A percentile compares a stretch with the other conserved stretches of the same genome.
Conservation (phyloP, 2,329 filamentous ascomycete species). For the Ceratocystiopsis brevicomis region DNA sequence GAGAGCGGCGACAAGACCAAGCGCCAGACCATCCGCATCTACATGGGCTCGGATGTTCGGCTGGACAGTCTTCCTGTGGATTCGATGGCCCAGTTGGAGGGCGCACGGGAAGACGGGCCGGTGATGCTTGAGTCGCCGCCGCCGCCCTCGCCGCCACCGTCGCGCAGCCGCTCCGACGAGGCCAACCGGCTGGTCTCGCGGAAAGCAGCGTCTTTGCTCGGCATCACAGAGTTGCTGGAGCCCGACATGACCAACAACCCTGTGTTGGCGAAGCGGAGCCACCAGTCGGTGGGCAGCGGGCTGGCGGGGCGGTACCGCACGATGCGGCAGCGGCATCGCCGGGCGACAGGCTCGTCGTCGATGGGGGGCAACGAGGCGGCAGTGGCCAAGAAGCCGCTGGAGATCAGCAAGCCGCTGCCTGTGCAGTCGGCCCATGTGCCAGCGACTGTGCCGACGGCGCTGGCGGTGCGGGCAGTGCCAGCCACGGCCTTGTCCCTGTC, state of each 20-base stretch:
- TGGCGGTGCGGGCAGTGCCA: too few relatives aligned
- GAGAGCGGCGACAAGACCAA: not conserved
- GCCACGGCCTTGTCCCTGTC: not conserved
- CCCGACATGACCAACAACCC: not conserved
- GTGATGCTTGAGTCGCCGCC: constrained; percentile 1
- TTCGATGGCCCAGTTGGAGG: not conserved
- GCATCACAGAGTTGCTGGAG: constrained; percentile 5
- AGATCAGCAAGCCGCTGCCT: not conserved
- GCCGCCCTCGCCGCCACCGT: constrained; percentile 1
- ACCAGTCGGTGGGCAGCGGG: not conserved
- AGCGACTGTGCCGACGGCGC: too few relatives aligned
- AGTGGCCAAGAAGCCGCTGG: not conserved
- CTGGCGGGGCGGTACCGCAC: constrained; percentile 5
- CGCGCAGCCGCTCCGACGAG: not conserved
- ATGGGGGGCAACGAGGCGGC: not conserved
- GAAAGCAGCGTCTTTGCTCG: constrained; percentile 9
- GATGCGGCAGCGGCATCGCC: constrained; percentile 1
- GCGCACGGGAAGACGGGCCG: too few relatives aligned
- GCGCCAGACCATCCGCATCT: constrained; percentile 7
- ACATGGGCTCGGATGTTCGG: constrained; percentile 4
- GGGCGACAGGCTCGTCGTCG: not conserved
- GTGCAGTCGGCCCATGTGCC: too few relatives aligned
- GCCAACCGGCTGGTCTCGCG: constrained; percentile 11
- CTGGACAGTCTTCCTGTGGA: not conserved
- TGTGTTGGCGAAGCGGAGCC: too few relatives aligned